Conservation (phyloP, 805 yeast genomes). For the Saccharomycopsis microspora region DNA sequence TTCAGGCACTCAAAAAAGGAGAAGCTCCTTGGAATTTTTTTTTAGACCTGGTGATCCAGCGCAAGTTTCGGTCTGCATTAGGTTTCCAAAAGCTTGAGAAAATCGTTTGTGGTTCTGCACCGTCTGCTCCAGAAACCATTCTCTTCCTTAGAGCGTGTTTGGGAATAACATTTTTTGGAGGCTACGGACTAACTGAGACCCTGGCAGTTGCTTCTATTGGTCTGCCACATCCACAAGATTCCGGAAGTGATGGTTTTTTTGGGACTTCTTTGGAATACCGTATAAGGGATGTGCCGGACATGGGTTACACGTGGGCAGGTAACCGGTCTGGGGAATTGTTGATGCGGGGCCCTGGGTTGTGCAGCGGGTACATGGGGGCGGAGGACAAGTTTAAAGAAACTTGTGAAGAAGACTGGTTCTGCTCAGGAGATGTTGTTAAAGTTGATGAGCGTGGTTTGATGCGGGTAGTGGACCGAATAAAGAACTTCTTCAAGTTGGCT, state of each 20-base stretch:
- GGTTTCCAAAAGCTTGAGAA: conserved; percentile 35
- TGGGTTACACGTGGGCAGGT: conserved; percentile 37
- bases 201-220: conserved; percentile 43
- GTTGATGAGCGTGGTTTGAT: conserved; percentile 33
- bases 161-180: conserved; percentile 45
- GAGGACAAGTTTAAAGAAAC: conserved; percentile 21
- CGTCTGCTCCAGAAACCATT: conserved; percentile 22
- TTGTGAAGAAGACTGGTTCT: conserved; percentile 39
- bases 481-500: conserved; percentile 31
- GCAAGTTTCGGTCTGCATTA: conserved; percentile 33
- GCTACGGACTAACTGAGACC: conserved; percentile 66
- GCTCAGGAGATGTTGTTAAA: conserved; percentile 45
- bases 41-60: conserved; percentile 27
- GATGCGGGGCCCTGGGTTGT: conserved; percentile 54
- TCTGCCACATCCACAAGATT: conserved; percentile 32
- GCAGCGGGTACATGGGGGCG: conserved; percentile 44
- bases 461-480: conserved; percentile 42
- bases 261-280: conserved; percentile 45
- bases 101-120: conserved; percentile 35
- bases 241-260: conserved; percentile 51
- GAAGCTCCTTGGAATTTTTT: conserved; percentile 25
- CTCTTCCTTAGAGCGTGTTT: conserved; percentile 49
- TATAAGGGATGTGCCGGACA: conserved; percentile 52
- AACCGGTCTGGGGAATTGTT: conserved; percentile 49
- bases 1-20: conserved; percentile 24